Conservation (phyloP, 345 rosid genomes). For the Turnera subulata region DNA sequence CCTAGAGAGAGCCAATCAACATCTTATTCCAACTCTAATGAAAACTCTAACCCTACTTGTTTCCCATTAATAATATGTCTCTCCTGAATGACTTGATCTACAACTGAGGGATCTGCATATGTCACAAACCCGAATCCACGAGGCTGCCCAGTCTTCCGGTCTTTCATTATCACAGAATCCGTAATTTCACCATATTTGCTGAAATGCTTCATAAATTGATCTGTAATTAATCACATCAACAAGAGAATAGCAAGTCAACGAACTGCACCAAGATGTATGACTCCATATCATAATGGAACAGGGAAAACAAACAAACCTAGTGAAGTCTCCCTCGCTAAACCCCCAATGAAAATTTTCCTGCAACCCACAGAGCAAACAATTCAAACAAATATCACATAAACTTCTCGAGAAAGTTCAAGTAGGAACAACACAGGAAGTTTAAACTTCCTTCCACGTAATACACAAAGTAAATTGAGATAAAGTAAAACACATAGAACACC, state of each 20-base stretch:
- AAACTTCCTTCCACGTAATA: neutral
- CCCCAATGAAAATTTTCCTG: conserved; percentile 84
- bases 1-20: neutral
- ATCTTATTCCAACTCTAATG: neutral
- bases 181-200: conserved; percentile 81
- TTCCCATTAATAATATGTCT: conserved; percentile 70
- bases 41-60: conserved; percentile 43
- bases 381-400: neutral
- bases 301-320: conserved; percentile 32
- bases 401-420: neutral
- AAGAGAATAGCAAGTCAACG: neutral
- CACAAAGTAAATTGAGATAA: no score
- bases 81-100: conserved; percentile 83
- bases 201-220: conserved; percentile 66
- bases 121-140: conserved; percentile 93
- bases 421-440: neutral
- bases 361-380: neutral
- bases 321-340: conserved; percentile 73
- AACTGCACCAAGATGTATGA: neutral
- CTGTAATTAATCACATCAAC: conserved; percentile 29
- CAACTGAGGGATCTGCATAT: conserved; percentile 76
- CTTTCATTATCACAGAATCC: conserved; percentile 90
- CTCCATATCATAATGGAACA: neutral
- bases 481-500: no score
- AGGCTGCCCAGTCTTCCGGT: conserved; percentile 75